phyloP scores from a whole-genome alignment of 495 filamentous ascomycete species.

The Lentithecium fluviatile region DNA sequence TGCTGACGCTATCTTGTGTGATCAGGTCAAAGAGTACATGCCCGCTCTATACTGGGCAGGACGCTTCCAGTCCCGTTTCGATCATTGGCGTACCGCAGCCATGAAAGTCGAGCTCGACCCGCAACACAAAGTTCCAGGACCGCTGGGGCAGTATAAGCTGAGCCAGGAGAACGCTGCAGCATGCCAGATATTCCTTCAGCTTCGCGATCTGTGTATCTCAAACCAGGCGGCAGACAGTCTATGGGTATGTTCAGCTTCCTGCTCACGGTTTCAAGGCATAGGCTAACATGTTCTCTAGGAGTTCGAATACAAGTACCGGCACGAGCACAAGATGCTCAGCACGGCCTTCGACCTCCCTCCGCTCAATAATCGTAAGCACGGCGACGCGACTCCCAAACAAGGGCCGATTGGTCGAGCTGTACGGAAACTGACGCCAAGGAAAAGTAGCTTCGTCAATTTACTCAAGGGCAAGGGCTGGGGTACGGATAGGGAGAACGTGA shows the following conservation, averaged over 20 bases:
- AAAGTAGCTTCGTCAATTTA: conserved; percentile 29
- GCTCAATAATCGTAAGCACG: background rate
- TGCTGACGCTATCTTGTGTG: conserved; percentile 4
- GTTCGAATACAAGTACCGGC: conserved; percentile 31
- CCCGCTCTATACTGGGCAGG: conserved; percentile 28
- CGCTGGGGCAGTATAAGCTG: conserved; percentile 6
- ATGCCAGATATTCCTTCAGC: conserved; percentile 27
- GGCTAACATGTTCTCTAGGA: conserved; percentile 5
- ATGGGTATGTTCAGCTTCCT: conserved; percentile 17
- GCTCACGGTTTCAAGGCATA: background rate
- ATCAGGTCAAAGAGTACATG: conserved; percentile 26
- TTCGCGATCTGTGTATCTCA: conserved; percentile 15
- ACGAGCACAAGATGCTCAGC: conserved; percentile 16
- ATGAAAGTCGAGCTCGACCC: conserved; percentile 20
- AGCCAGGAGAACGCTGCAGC: conserved; percentile 22
- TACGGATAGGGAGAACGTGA: conserved; percentile 1
- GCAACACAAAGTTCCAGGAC: conserved; percentile 8
- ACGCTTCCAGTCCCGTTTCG: conserved; percentile 19
- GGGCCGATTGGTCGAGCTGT: conserved; percentile 18
- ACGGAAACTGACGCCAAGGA: conserved; percentile 27
- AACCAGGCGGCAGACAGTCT: conserved; percentile 28
- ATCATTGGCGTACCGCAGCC: conserved; percentile 28
- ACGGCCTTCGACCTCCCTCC: background rate
- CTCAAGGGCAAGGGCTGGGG: conserved; percentile 30
- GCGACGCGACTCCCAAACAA: conserved; percentile 23